Base-by-base conservation (phyloP, 176 grass and related monocot genomes). In the Miscanthus lutarioriparius region DNA sequence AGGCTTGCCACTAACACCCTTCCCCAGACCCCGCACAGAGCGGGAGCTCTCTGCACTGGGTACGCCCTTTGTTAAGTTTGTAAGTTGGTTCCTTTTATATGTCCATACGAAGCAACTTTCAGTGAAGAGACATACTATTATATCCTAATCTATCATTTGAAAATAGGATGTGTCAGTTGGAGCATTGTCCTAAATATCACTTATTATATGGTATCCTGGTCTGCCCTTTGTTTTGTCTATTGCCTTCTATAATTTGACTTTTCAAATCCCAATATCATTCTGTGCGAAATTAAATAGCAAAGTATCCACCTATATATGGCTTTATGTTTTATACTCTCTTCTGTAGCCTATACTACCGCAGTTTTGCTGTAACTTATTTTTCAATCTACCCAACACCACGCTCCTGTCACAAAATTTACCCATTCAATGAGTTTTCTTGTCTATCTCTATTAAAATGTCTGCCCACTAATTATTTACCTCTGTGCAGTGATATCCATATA, bases 401-500 rank as follows among this genome's bases (percentile, higher is more conserved):
- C 11, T 82, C 70, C 39, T 76, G 41, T 64, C 15, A 78, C 66
- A 73, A 72, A 66, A 45, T 19, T 65, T 59, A 14, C 11, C 17
- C 17, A 41, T 27, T 23, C 23, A 41, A 36, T 72, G 69, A 83
- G 41, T 56, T 80, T 79, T 63, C 33, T 83, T 81, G n/a, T 68
- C 54, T 79, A 67, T 45, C 44, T 45, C 44, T 61, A 67, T 79
- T 36, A 70, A 85, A 44, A 69, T 39, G 30, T 37, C 13, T 49
- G 10, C 11, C 47, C 4, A 77, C 67, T 83, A 76, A 83, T 58
- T 76, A 64, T 72, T 72, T 84, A 36, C 30, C 43, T 51, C n/a
- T 88, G 32, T 89, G 69, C 91, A 99, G 96, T 83, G 91, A 95
- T 87, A 74, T 96, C 37, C 88, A 71, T 82, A 79, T 93, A 40